Percentiles rank a stretch among this genome's conserved stretches.
These are phyloP conservation scores for Neurospora tetraspora DNA, from an alignment of 495 filamentous ascomycete genomes.

Conservation along the genomic window DNA sequence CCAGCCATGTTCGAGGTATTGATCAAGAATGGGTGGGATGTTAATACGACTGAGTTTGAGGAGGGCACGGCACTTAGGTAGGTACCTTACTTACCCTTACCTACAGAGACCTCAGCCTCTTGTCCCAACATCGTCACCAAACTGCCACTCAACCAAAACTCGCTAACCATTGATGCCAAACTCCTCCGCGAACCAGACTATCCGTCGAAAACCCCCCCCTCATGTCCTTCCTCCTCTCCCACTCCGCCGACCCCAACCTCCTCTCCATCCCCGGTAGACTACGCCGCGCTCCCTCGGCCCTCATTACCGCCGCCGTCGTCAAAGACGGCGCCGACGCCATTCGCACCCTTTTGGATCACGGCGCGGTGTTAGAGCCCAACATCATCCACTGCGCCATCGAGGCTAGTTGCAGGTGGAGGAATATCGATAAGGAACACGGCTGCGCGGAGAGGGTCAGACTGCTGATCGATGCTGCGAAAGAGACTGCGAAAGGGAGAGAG, in stretches of 20 bases:
- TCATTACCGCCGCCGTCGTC: not conserved
- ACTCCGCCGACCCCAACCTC: not conserved
- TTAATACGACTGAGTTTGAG: not conserved
- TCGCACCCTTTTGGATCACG: not conserved
- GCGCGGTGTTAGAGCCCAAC: not conserved
- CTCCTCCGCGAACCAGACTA: not conserved
- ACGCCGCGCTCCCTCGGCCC: not conserved
- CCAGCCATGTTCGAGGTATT: not conserved
- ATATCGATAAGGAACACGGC: not conserved
- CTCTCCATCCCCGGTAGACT: not conserved
- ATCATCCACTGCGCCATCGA: not conserved
- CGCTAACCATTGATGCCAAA: too few species aligned
- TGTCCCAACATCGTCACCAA: too few species aligned
- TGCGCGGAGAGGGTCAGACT: not conserved
- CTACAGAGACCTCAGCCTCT: too few species aligned
- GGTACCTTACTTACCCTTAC: not conserved
- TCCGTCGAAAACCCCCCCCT: not conserved
- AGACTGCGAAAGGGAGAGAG: fast-evolving
- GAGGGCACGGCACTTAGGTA: not conserved
- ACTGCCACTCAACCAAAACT: too few species aligned
- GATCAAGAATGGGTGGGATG: not conserved
- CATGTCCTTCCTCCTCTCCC: not conserved
- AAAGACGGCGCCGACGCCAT: not conserved
- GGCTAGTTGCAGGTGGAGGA: not conserved
- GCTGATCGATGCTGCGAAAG: not conserved